Evolutionary conservation across 2,329 filamentous ascomycete species (phyloP).

Genomic region (Xylaria sp.): DNA sequence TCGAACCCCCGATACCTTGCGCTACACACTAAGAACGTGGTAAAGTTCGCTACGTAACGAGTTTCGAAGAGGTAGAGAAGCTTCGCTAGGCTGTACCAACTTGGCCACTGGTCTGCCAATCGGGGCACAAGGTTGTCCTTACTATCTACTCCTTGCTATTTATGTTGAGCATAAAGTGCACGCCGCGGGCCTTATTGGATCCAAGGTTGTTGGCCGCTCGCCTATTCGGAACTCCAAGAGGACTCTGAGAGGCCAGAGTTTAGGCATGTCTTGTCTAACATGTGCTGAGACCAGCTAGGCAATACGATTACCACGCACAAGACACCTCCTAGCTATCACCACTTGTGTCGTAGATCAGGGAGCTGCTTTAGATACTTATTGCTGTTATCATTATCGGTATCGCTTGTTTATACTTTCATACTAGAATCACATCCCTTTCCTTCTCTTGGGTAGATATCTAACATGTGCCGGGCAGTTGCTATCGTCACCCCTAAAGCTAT

Average conservation of each 20-base stretch:
- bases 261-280: too few relatives aligned
- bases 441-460: constrained; percentile 55
- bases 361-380: neutral
- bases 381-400: neutral
- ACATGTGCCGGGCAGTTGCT: constrained; percentile 55
- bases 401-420: neutral
- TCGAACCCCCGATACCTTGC: neutral
- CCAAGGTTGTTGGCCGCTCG: too few relatives aligned
- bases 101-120: neutral
- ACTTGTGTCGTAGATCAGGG: too few relatives aligned
- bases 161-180: neutral
- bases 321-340: neutral
- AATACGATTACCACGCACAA: too few relatives aligned
- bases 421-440: constrained; percentile 4
- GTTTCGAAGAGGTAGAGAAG: neutral
- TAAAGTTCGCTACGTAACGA: neutral
- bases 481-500: constrained; percentile 53
- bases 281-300: neutral
- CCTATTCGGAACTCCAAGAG: too few relatives aligned
- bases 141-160: too few relatives aligned
- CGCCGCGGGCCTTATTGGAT: neutral
- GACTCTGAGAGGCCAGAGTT: too few relatives aligned
- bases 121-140: neutral
- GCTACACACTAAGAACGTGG: too few relatives aligned
- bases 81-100: constrained; percentile 6